These are phyloP conservation scores for Takashimella tepidaria DNA, from an alignment of 1,284 basidiomycete species.

Conservation along the genomic window DNA sequence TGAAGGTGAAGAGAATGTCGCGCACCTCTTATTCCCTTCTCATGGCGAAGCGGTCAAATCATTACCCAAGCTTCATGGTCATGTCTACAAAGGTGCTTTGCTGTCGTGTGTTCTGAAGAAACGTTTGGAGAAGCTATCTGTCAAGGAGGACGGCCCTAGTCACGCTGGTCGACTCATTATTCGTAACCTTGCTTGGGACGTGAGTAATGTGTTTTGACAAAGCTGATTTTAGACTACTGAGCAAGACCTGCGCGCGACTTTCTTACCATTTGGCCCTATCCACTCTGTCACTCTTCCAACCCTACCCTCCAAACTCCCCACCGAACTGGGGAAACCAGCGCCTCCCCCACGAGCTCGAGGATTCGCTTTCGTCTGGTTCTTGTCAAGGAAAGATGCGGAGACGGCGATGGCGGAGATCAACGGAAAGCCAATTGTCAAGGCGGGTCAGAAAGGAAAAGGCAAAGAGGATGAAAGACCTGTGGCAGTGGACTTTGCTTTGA, in stretches of 20 bases:
- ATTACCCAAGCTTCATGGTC: constrained; percentile 79
- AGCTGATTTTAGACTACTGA: constrained; percentile 59
- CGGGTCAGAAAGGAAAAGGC: constrained; percentile 44
- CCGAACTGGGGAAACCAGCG: constrained; percentile 39
- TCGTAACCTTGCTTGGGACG: constrained; percentile 76
- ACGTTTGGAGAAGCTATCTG: constrained; percentile 61
- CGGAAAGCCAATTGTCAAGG: constrained; percentile 60
- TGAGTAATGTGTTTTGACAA: constrained; percentile 28
- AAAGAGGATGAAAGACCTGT: constrained; percentile 58
- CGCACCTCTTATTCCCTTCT: constrained; percentile 70
- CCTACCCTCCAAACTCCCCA: constrained; percentile 49
- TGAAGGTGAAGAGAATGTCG: constrained; percentile 52
- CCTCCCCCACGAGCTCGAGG: constrained; percentile 61
- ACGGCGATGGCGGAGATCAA: constrained; percentile 78
- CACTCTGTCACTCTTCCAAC: constrained; percentile 77
- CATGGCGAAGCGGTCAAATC: constrained; percentile 68
- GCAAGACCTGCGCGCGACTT: constrained; percentile 79
- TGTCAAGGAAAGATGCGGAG: constrained; percentile 79
- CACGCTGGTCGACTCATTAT: constrained; percentile 80
- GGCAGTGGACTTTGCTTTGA: constrained; percentile 94
- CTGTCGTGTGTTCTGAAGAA: constrained; percentile 90
- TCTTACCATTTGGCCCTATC: constrained; percentile 83
- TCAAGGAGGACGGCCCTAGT: constrained; percentile 45
- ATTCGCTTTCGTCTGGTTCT: constrained; percentile 95
- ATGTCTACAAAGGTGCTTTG: constrained; percentile 83